phyloP scores from a whole-genome alignment of 192 early-diverging fungal genomes.

The Linnemannia elongata region DNA sequence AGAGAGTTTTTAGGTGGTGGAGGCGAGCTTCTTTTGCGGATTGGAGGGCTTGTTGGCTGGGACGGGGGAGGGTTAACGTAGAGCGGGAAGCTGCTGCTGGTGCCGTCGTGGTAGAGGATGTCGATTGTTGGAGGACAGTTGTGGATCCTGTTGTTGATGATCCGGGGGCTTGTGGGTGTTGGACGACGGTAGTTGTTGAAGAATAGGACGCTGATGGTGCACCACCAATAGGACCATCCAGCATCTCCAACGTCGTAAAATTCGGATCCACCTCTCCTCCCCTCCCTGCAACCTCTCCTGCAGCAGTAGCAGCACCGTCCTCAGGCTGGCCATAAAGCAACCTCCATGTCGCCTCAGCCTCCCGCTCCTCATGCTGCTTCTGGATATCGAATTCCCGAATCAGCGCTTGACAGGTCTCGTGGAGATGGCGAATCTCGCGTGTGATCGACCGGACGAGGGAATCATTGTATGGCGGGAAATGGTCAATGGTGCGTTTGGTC shows the following conservation, averaged over 20 bases:
- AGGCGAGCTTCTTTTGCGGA: slow-evolving; percentile 26
- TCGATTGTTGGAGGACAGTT: neutral
- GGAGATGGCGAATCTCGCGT: slow-evolving; percentile 80
- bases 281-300: neutral
- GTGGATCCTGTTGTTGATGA: slow-evolving; percentile 21
- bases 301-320: neutral
- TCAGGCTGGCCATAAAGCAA: neutral
- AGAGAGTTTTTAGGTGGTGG: slow-evolving; percentile 50
- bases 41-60: slow-evolving; percentile 3
- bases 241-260: slow-evolving; percentile 24
- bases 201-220: neutral
- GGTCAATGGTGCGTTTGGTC: slow-evolving; percentile 79
- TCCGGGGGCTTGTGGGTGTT: slow-evolving; percentile 10
- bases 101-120: neutral
- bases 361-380: slow-evolving; percentile 23
- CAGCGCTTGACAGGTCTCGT: slow-evolving; percentile 62
- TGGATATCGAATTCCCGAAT: slow-evolving; percentile 48
- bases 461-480: slow-evolving; percentile 84
- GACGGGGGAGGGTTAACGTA: neutral
- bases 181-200: neutral
- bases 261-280: slow-evolving; percentile 22
- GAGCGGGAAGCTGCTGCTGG: neutral
- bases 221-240: slow-evolving; percentile 11
- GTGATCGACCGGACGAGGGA: slow-evolving; percentile 83
- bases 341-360: slow-evolving; percentile 27